Conservation (phyloP, 1,284 basidiomycete species). For the Malassezia arunalokei region DNA sequence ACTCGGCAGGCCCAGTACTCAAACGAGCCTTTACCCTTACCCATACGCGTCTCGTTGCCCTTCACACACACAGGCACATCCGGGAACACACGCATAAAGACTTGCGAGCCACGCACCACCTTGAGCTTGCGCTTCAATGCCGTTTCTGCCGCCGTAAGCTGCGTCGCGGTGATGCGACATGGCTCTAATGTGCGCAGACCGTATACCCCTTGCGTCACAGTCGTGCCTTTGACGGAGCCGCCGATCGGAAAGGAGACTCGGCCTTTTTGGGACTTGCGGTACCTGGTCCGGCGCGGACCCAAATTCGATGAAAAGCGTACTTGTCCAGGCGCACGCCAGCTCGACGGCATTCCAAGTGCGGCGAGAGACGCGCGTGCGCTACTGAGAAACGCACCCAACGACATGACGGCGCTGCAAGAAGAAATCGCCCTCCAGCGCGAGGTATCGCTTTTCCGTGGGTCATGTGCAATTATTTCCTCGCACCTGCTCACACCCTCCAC, state of each 20-base stretch:
- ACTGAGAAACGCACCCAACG: background rate
- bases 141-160: slow-evolving; percentile 73
- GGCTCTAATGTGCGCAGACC: slow-evolving; percentile 80
- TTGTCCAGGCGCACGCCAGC: slow-evolving; percentile 17
- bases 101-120: slow-evolving; percentile 74
- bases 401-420: background rate
- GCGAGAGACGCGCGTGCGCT: background rate
- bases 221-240: slow-evolving; percentile 85
- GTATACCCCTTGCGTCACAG: slow-evolving; percentile 78
- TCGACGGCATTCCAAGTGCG: background rate
- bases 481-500: background rate
- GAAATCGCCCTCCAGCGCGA: background rate
- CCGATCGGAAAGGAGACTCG: slow-evolving; percentile 55
- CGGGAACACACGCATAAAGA: slow-evolving; percentile 82
- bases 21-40: slow-evolving; percentile 94
- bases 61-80: slow-evolving; percentile 96
- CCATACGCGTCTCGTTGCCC: slow-evolving; percentile 99
- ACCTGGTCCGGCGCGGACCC: slow-evolving; percentile 68
- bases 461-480: background rate
- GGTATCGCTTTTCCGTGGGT: no score
- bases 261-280: slow-evolving; percentile 76
- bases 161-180: slow-evolving; percentile 74
- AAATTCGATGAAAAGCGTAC: slow-evolving; percentile 54
- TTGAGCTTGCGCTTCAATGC: slow-evolving; percentile 85
- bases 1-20: slow-evolving; percentile 96